Evolutionary conservation across 2,329 filamentous ascomycete species (phyloP), one percentile per base, ranked within the genome.

Genomic region (Akanthomyces lecanii): DNA sequence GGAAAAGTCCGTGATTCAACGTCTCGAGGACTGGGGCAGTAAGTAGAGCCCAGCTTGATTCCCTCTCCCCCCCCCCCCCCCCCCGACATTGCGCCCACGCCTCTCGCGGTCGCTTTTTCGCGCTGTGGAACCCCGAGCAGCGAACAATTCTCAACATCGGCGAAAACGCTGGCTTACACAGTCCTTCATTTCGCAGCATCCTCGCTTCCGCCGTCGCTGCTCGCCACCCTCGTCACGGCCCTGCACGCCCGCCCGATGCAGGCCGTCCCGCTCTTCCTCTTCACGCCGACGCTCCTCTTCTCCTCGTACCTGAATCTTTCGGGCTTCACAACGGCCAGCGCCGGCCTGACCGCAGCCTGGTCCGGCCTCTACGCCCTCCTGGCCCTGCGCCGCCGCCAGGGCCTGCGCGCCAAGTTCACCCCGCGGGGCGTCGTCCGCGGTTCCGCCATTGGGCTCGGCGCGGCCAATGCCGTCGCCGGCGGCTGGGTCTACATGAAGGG

Each of bases 241-340:
- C 80, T 85, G 18, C 84, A 86, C 76, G 77, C 76, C 51, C 81
- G 82, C 2, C 84, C 84, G 40, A 71, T 83, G 55, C 81, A 82
- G 67, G 67, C 75, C 14, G 73, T 84, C 4, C 81, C 83, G 42
- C 77, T 85, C 69, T 78, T 83, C 70, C 74, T 81, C 67, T 79
- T 81, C 69, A 73, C 77, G n/a, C 81, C 81, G 28, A 76, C 82
- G 30, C 79, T 86, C 38, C 73, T 85, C 62, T 84, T 86, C 73
- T 77, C 79, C 61, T 81, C 79, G 70, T 87, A 86, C 74, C 79
- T 85, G 69, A 85, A 85, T 71, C 78, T 87, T 7, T 82, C 83
- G 23, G 84, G 84, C 64, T 85, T 82, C 75, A 80, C 79, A 65
- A 83, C 81, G 58, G 83, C 84, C 70, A 79, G 78, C 63, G 84